Evolutionary conservation across 176 grass and related monocot species (phyloP).

Genomic region (Avena atlantica): DNA sequence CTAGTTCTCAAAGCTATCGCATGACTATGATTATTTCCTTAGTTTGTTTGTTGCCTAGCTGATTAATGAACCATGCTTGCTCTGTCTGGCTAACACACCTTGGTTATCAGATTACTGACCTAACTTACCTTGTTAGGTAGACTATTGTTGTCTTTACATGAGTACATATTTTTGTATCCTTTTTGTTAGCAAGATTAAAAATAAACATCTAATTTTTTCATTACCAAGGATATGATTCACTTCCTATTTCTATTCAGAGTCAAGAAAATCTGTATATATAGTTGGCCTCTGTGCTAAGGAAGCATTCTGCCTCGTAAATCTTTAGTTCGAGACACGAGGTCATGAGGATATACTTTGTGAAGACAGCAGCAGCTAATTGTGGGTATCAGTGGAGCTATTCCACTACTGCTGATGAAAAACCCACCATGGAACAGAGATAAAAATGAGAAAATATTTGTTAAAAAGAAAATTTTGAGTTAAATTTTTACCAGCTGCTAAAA

Average conservation of each 20-base stretch:
- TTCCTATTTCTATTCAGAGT: constrained; percentile 19
- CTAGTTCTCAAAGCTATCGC: constrained; percentile 7
- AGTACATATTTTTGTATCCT: background rate
- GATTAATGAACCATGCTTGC: constrained; percentile 21
- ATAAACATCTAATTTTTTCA: background rate
- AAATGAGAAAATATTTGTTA: background rate
- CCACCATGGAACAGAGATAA: background rate
- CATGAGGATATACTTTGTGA: background rate
- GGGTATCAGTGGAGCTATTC: constrained; percentile 11
- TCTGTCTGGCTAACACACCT: constrained; percentile 12
- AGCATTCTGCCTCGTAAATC: constrained; percentile 1
- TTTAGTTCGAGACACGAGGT: background rate
- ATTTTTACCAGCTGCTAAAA: constrained; percentile 20
- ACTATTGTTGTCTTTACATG: background rate
- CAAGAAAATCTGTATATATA: background rate
- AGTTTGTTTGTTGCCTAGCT: constrained; percentile 28
- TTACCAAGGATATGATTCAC: background rate
- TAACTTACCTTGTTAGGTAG: background rate
- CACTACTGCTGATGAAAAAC: constrained; percentile 25
- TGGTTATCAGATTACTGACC: constrained; percentile 24
- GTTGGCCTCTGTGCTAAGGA: background rate
- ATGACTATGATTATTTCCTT: constrained; percentile 16
- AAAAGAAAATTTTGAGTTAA: background rate
- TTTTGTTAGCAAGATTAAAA: constrained; percentile 10
- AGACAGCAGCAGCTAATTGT: constrained; percentile 7